These are phyloP conservation scores for Cymbopogon citratus DNA, from an alignment of 176 grass and related monocot genomes.

Conservation along the genomic window DNA sequence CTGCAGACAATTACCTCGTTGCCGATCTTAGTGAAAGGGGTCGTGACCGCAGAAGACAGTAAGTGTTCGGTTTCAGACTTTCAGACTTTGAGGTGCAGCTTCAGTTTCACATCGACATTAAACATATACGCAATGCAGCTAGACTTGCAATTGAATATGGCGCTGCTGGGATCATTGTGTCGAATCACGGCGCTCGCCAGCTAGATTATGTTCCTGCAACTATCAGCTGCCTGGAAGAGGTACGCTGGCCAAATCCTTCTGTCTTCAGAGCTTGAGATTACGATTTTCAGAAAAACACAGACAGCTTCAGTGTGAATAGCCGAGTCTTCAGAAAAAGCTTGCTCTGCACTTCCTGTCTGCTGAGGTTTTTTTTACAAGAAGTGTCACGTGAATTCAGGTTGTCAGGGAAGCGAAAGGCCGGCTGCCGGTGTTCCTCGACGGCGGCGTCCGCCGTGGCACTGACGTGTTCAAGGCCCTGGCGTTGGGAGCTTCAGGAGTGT, in stretches of 20 bases:
- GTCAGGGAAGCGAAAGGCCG: slow-evolving; percentile 62
- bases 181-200: slow-evolving; percentile 91
- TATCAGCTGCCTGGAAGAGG: slow-evolving; percentile 95
- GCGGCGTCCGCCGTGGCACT: slow-evolving; percentile 80
- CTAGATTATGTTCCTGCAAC: slow-evolving; percentile 90
- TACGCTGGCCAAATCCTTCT: background rate
- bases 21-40: slow-evolving; percentile 85
- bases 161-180: slow-evolving; percentile 77
- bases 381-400: slow-evolving; percentile 38
- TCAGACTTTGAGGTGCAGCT: background rate
- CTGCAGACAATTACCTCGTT: slow-evolving; percentile 73
- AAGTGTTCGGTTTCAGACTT: slow-evolving; percentile 11
- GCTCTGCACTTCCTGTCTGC: too few species aligned
- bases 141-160: slow-evolving; percentile 59
- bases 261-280: too few species aligned
- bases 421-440: slow-evolving; percentile 89
- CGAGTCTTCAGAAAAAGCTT: too few species aligned
- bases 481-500: slow-evolving; percentile 77
- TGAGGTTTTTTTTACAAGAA: too few species aligned
- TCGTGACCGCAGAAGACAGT: slow-evolving; percentile 93
- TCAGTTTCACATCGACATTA: background rate
- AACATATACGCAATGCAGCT: slow-evolving; percentile 45
- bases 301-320: too few species aligned
- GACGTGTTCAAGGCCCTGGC: slow-evolving; percentile 96
- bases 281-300: too few species aligned